These are phyloP conservation scores for Suhomyces xylopsoci DNA, from an alignment of 805 yeast genomes.

Conservation along the genomic window DNA sequence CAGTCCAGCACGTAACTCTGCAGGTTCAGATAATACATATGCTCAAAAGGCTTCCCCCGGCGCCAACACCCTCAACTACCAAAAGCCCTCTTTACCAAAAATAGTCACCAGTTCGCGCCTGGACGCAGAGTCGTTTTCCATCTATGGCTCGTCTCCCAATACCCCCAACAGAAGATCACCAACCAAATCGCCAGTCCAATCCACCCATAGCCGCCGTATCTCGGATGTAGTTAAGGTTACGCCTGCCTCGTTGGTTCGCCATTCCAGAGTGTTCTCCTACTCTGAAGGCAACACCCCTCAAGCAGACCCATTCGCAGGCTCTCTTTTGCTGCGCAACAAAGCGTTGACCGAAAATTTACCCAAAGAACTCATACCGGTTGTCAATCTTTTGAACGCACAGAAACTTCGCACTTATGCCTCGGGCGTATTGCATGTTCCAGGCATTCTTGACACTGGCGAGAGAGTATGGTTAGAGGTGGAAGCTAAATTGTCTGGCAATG, in stretches of 20 bases:
- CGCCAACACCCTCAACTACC: neutral
- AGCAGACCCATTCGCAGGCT: conserved; percentile 3
- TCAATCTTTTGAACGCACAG: conserved; percentile 69
- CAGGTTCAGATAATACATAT: neutral
- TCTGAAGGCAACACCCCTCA: conserved; percentile 4
- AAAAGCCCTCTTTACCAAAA: neutral
- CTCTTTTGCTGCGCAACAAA: conserved; percentile 16
- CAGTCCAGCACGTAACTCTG: neutral
- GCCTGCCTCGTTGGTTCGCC: conserved; percentile 34
- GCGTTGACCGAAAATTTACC: conserved; percentile 38
- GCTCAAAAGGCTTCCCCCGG: neutral
- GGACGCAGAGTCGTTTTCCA: neutral
- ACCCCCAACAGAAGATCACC: neutral
- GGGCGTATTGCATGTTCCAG: conserved; percentile 43
- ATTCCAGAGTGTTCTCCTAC: conserved; percentile 23
- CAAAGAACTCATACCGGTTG: conserved; percentile 67
- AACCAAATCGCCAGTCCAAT: neutral
- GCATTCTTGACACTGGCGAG: conserved; percentile 16
- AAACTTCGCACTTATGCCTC: conserved; percentile 60
- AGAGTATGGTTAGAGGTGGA: conserved; percentile 33
- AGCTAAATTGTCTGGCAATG: conserved; percentile 50
- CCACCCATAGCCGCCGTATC: conserved; percentile 10
- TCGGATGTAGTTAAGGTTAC: conserved; percentile 30
- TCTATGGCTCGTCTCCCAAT: neutral
- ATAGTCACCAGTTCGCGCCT: neutral